Conservation (phyloP, 306 rosid genomes). For the Lupinus albus region DNA sequence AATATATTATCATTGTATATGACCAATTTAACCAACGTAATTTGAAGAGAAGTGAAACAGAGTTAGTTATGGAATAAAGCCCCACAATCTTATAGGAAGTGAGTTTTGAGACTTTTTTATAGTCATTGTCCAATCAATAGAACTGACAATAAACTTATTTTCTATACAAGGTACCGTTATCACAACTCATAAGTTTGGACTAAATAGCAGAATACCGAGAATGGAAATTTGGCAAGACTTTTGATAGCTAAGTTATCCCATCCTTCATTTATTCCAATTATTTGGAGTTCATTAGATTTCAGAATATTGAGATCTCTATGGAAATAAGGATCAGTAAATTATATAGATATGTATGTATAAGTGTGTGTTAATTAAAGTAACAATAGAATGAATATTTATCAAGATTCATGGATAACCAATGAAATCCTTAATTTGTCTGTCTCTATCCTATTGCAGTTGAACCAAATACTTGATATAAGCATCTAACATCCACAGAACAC, state of each 20-base stretch:
- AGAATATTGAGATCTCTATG: not conserved
- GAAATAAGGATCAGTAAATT: conserved; percentile 9
- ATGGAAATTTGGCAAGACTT: conserved; percentile 31
- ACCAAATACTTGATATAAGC: not conserved
- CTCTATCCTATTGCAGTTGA: not conserved
- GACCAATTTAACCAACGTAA: not conserved
- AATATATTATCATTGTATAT: conserved; percentile 5
- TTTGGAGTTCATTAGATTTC: no score
- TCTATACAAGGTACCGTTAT: not conserved
- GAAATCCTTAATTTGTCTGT: not conserved
- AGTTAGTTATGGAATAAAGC: conserved; percentile 9
- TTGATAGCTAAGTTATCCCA: not conserved
- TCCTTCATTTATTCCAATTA: not conserved
- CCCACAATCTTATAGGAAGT: not conserved
- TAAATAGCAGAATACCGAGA: conserved; percentile 11
- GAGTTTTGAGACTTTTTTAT: not conserved
- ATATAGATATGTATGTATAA: not conserved
- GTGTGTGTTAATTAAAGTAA: conserved; percentile 8
- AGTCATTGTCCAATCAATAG: conserved; percentile 11
- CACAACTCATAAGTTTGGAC: conserved; percentile 5
- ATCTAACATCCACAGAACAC: conserved; percentile 13
- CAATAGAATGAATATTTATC: not conserved
- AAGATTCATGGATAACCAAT: not conserved
- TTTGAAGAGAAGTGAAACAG: conserved; percentile 23
- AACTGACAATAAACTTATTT: conserved; percentile 11